A percentile compares a stretch with the other conserved stretches of the same genome.
phyloP scores from a whole-genome alignment of 331 rosid species.

The Stylosanthes scabra region DNA sequence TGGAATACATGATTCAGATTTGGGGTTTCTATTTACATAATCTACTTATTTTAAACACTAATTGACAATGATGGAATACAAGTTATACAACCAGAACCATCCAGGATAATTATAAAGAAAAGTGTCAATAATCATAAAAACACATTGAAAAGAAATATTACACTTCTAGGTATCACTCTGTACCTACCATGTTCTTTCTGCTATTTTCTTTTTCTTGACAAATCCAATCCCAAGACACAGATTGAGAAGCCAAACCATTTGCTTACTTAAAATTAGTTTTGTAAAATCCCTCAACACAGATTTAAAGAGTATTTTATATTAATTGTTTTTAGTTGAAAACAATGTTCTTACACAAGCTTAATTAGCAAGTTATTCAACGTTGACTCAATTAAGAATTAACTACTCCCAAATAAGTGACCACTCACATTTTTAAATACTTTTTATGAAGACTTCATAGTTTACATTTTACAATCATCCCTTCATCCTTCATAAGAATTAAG shows the following conservation, averaged over 20 bases:
- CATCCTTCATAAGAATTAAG: not conserved
- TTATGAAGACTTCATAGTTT: constrained; percentile 29
- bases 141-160: not conserved
- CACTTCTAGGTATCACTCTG: not conserved
- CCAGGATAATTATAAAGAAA: not conserved
- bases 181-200: not conserved
- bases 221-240: not conserved
- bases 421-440: constrained; percentile 24
- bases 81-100: not conserved
- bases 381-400: constrained; percentile 24
- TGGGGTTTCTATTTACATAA: too few species aligned
- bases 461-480: not conserved
- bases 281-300: not conserved
- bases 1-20: not conserved
- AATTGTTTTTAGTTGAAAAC: not conserved
- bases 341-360: not conserved
- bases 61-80: too few species aligned
- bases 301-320: not conserved
- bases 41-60: too few species aligned
- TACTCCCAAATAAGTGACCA: not conserved
- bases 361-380: constrained; percentile 2
- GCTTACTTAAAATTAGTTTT: constrained; percentile 2
- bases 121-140: not conserved
- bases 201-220: not conserved
- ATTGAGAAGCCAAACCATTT: not conserved